These are phyloP conservation scores for Crinitomyces ghanaensis DNA, from an alignment of 805 yeast genomes.

Conservation along the genomic window DNA sequence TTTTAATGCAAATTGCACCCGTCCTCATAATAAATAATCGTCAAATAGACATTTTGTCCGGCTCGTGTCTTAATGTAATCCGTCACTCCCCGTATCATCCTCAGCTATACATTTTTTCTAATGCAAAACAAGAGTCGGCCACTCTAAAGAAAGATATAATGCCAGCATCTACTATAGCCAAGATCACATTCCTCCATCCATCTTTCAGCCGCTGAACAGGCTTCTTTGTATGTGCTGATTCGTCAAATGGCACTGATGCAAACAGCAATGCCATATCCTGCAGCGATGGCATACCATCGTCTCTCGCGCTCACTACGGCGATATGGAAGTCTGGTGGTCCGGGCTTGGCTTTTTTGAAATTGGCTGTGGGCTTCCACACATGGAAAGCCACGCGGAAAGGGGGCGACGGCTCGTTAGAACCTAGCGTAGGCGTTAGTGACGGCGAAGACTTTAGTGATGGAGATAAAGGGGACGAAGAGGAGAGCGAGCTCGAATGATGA, in stretches of 20 bases:
- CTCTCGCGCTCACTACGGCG: constrained; percentile 38
- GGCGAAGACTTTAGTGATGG: constrained; percentile 1
- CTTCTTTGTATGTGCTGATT: constrained; percentile 20
- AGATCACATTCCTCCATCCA: constrained; percentile 42
- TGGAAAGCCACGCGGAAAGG: constrained; percentile 38
- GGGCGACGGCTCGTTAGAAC: constrained; percentile 5
- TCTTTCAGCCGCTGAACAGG: constrained; percentile 33
- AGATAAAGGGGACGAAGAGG: too few species aligned
- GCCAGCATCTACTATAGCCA: constrained; percentile 72
- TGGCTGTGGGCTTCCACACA: constrained; percentile 72
- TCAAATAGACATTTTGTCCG: too few species aligned
- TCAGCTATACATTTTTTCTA: constrained; percentile 12
- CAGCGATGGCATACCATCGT: constrained; percentile 25
- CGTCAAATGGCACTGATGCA: constrained; percentile 15
- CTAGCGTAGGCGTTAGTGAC: neutral
- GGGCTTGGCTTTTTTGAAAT: constrained; percentile 60
- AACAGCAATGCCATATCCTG: constrained; percentile 25
- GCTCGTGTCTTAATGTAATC: too few species aligned
- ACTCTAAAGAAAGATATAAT: constrained; percentile 23
- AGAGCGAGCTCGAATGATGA: constrained; percentile 9
- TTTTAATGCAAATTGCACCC: too few species aligned
- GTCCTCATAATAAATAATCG: too few species aligned
- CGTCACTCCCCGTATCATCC: too few species aligned
- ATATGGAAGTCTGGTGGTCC: constrained; percentile 65
- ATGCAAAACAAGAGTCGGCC: constrained; percentile 14